These are phyloP conservation scores for Umbelopsis sp. DNA, from an alignment of 192 early-diverging fungal species.

Conservation along the genomic window DNA sequence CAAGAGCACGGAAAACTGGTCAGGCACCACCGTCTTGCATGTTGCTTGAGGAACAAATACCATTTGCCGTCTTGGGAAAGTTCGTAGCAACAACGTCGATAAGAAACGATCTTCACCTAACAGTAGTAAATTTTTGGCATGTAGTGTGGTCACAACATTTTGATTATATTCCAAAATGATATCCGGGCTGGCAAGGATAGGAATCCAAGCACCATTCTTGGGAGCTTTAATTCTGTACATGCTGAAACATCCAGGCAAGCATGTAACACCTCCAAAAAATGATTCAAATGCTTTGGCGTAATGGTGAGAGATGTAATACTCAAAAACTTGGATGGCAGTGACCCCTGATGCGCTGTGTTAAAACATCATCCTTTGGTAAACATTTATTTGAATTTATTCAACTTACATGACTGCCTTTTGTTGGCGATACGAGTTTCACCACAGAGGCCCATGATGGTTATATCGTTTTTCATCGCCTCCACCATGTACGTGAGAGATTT, in stretches of 20 bases:
- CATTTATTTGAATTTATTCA: neutral
- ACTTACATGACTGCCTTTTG: constrained; percentile 80
- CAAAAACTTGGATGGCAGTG: constrained; percentile 95
- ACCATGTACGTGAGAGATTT: constrained; percentile 87
- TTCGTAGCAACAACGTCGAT: constrained; percentile 82
- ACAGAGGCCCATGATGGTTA: constrained; percentile 93
- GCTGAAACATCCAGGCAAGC: constrained; percentile 95
- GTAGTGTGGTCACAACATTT: constrained; percentile 77
- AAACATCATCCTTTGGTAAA: neutral
- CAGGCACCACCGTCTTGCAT: constrained; percentile 85
- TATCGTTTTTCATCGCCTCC: constrained; percentile 91
- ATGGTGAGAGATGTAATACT: constrained; percentile 96
- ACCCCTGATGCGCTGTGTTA: constrained; percentile 28
- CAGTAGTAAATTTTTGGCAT: constrained; percentile 83
- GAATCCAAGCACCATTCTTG: constrained; percentile 72
- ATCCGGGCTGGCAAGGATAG: constrained; percentile 85
- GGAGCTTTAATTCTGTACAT: constrained; percentile 94
- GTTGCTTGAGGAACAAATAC: constrained; percentile 81
- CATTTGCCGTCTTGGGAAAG: constrained; percentile 84
- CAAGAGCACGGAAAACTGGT: constrained; percentile 79
- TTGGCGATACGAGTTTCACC: constrained; percentile 98
- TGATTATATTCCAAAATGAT: constrained; percentile 79
- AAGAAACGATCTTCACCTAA: constrained; percentile 89
- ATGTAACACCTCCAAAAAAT: constrained; percentile 92
- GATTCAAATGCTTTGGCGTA: constrained; percentile 95